A percentile compares a stretch with the other conserved stretches of the same genome.
Evolutionary conservation across 805 yeast species (phyloP).

Genomic region (Isabelozyma rhagii): DNA sequence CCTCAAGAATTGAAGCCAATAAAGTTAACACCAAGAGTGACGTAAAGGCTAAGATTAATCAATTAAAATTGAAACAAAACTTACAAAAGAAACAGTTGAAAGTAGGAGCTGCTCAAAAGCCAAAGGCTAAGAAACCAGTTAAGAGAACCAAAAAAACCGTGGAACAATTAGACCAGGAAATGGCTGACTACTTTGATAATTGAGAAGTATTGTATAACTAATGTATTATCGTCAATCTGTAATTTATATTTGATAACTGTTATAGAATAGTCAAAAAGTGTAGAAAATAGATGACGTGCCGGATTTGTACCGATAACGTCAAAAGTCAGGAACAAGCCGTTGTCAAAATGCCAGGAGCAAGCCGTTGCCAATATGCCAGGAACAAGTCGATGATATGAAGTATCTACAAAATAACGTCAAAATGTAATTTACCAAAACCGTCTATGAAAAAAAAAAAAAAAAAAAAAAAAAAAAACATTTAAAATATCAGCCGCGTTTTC

Average conservation of each 20-base stretch:
- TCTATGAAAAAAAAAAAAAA: too few relatives aligned
- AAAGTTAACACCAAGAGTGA: conserved; percentile 27
- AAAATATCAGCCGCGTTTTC: too few relatives aligned
- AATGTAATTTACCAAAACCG: too few relatives aligned
- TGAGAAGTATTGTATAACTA: conserved; percentile 1
- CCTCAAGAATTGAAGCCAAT: conserved; percentile 67
- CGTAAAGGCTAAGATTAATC: conserved; percentile 6
- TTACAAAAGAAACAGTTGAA: conserved; percentile 8
- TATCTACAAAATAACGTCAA: too few relatives aligned
- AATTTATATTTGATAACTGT: too few relatives aligned
- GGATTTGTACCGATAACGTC: too few relatives aligned
- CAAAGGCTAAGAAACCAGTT: conserved; percentile 22
- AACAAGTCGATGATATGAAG: too few relatives aligned
- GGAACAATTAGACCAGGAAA: conserved; percentile 95
- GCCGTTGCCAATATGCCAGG: too few relatives aligned
- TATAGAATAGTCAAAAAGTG: background rate
- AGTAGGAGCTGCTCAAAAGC: conserved; percentile 9
- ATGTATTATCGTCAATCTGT: background rate
- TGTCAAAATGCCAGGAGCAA: too few relatives aligned
- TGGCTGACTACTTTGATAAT: conserved; percentile 86
- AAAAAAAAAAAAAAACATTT: too few relatives aligned
- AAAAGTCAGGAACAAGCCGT: too few relatives aligned
- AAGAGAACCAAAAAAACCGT: conserved; percentile 63
- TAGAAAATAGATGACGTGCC: background rate
- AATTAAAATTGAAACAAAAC: conserved; percentile 5